phyloP scores from a whole-genome alignment of 2,329 filamentous ascomycete genomes.

The Claviceps paspali region DNA sequence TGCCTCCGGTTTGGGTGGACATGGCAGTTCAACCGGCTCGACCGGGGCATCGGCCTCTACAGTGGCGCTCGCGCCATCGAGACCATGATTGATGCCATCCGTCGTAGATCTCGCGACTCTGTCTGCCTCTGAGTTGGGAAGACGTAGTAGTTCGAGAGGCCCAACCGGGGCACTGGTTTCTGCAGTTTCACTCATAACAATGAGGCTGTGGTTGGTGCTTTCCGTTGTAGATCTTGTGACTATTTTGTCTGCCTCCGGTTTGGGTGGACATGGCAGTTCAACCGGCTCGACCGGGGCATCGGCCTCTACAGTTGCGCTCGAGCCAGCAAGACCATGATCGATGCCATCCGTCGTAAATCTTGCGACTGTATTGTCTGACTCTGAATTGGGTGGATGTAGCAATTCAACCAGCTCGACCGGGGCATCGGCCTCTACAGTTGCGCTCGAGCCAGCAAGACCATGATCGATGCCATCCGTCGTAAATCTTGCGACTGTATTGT shows the following conservation, averaged over 20 bases:
- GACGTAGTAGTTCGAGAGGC: neutral
- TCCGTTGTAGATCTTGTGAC: neutral
- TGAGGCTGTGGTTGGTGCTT: neutral
- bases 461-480: neutral
- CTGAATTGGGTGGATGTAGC: neutral
- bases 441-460: too few species aligned
- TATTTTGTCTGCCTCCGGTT: neutral
- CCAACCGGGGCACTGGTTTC: neutral
- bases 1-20: neutral
- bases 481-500: neutral
- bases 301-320: too few species aligned
- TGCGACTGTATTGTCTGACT: neutral
- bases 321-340: neutral
- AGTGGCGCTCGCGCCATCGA: too few species aligned
- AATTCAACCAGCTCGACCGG: neutral
- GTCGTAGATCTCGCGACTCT: neutral
- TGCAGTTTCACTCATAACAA: too few species aligned
- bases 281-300: neutral
- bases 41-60: neutral
- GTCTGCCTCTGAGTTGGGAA: neutral
- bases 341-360: neutral
- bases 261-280: neutral
- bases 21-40: neutral
- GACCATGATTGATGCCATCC: neutral
- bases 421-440: too few species aligned